phyloP scores from a whole-genome alignment of 495 filamentous ascomycete genomes.

The Copromyces sp. region DNA sequence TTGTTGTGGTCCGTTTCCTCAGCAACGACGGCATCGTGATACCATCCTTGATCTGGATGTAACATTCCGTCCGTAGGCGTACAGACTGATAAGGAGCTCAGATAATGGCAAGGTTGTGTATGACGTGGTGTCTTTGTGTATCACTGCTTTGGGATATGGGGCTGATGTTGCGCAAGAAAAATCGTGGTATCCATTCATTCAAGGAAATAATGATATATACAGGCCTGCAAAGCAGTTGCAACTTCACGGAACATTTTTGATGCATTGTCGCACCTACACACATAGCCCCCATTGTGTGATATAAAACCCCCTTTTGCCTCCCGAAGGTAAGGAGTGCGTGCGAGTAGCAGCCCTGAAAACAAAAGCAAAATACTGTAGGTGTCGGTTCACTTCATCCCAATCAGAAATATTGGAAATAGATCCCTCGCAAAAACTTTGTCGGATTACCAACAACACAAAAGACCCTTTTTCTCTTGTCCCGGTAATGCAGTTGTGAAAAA shows the following conservation, averaged over 20 bases:
- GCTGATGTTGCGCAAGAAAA: neutral
- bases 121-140: neutral
- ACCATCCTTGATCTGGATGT: neutral
- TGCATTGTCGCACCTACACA: neutral
- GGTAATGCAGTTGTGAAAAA: conserved; percentile 5
- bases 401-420: conserved; percentile 1
- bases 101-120: neutral
- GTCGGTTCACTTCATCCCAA: neutral
- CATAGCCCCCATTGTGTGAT: neutral
- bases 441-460: neutral
- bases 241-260: neutral
- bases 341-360: neutral
- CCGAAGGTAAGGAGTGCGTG: neutral
- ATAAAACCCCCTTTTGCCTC: neutral
- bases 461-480: conserved; percentile 9
- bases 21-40: neutral
- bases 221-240: conserved; percentile 5
- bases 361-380: neutral
- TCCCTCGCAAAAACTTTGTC: conserved; percentile 6
- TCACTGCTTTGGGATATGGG: neutral
- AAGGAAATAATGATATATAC: conserved; percentile 13
- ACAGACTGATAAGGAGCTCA: neutral
- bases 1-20: neutral
- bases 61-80: neutral
- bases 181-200: conserved; percentile 15